These are phyloP conservation scores for Aspergillus cavernicola DNA, from an alignment of 495 filamentous ascomycete species.

Conservation along the genomic window DNA sequence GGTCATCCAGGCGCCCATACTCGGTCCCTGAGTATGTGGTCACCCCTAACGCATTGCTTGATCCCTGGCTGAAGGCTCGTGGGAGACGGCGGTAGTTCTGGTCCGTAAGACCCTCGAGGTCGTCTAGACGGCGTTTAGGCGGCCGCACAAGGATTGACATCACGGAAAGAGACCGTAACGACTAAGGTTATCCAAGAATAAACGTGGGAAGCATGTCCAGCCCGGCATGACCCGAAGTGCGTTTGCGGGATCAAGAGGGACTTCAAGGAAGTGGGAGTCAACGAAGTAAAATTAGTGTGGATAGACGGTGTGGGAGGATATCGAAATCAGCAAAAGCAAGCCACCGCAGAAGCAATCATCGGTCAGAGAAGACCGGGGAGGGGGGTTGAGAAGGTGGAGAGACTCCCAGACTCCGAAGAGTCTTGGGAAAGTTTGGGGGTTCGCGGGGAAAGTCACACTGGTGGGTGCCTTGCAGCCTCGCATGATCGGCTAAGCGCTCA, in stretches of 20 bases:
- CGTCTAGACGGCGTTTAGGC: conserved; percentile 35
- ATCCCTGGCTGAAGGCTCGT: conserved; percentile 5
- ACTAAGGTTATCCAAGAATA: neutral
- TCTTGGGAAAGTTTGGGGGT: neutral
- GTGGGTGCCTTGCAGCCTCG: conserved; percentile 1
- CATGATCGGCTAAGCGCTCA: conserved; percentile 22
- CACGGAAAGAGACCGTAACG: conserved; percentile 1
- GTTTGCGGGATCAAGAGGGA: neutral
- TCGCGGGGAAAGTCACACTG: conserved; percentile 5
- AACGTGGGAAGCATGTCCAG: neutral
- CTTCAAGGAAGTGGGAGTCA: neutral
- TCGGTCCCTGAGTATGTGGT: neutral
- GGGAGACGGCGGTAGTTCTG: conserved; percentile 11
- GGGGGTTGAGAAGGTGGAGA: neutral
- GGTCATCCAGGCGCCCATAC: conserved; percentile 24
- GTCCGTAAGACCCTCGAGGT: conserved; percentile 26
- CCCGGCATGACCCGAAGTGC: conserved; percentile 3
- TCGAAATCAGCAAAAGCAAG: neutral
- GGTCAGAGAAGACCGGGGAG: neutral
- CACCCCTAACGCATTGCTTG: neutral
- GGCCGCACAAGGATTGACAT: conserved; percentile 41
- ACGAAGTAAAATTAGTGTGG: neutral
- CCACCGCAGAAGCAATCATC: neutral
- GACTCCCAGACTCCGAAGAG: too few species aligned
- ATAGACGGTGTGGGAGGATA: neutral